phyloP scores from a whole-genome alignment of 805 yeast genomes.

The Kuraishia cidri region DNA sequence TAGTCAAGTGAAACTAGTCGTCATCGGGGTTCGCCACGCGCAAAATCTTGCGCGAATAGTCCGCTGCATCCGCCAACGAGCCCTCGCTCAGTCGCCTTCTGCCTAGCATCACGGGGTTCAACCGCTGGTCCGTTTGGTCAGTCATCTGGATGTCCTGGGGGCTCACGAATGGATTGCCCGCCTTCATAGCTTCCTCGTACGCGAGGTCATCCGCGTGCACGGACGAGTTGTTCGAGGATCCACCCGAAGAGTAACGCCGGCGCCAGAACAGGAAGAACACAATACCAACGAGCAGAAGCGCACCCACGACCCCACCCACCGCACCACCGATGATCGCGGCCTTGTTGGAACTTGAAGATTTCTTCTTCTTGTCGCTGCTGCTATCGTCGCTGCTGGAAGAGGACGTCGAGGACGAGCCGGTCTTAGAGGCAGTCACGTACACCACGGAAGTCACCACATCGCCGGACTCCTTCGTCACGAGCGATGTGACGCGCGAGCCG shows the following conservation, averaged over 20 bases:
- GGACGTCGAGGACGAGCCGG: slow-evolving; percentile 15
- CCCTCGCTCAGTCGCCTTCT: slow-evolving; percentile 82
- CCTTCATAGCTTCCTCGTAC: slow-evolving; percentile 46
- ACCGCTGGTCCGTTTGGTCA: slow-evolving; percentile 61
- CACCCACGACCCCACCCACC: slow-evolving; percentile 26
- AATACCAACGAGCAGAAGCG: slow-evolving; percentile 12
- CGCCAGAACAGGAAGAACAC: slow-evolving; percentile 25
- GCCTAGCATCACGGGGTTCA: slow-evolving; percentile 73
- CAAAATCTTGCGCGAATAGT: slow-evolving; percentile 69
- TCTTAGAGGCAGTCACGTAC: slow-evolving; percentile 8
- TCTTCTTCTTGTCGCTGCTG: slow-evolving; percentile 4
- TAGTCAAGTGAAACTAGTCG: slow-evolving; percentile 8
- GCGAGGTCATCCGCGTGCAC: slow-evolving; percentile 48
- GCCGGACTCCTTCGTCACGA: slow-evolving; percentile 6
- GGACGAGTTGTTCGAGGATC: slow-evolving; percentile 23
- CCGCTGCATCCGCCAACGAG: slow-evolving; percentile 78
- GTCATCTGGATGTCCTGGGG: slow-evolving; percentile 37
- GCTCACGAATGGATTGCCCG: slow-evolving; percentile 51
- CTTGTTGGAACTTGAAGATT: slow-evolving; percentile 12
- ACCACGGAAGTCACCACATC: slow-evolving; percentile 4
- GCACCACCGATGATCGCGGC: slow-evolving; percentile 30
- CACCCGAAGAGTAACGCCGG: slow-evolving; percentile 22
- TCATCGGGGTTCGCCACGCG: slow-evolving; percentile 88
- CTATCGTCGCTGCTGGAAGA: slow-evolving; percentile 6
- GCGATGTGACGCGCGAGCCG: slow-evolving; percentile 5